Evolutionary conservation across 129 eudicot species (phyloP).

Genomic region (carrot (Daucus carota)): DH1_v3.0 NC_030383.2:47675001-47675500

Average conservation of each 20-base stretch:
- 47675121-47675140: slow-evolving; percentile 56
- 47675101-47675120: slow-evolving; percentile 58
- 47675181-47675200: slow-evolving; percentile 57
- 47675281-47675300: slow-evolving; percentile 40
- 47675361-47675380: slow-evolving; percentile 71
- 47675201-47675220: slow-evolving; percentile 65
- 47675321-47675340: slow-evolving; percentile 54
- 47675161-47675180: slow-evolving; percentile 85
- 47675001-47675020: slow-evolving; percentile 9
- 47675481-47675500: slow-evolving; percentile 55
- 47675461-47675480: slow-evolving; percentile 75
- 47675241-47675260: slow-evolving; percentile 55
- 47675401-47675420: slow-evolving; percentile 61
- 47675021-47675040: slow-evolving; percentile 12
- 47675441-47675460: slow-evolving; percentile 65
- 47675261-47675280: slow-evolving; percentile 63
- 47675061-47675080: slow-evolving; percentile 47
- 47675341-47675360: slow-evolving; percentile 67
- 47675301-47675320: slow-evolving; percentile 34
- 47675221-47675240: slow-evolving; percentile 54
- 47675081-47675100: slow-evolving; percentile 59
- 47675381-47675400: slow-evolving; percentile 69
- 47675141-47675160: slow-evolving; percentile 53
- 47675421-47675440: slow-evolving; percentile 47
- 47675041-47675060: slow-evolving; percentile 52